Base-by-base conservation (phyloP, 768 basidiomycete genomes). In the Steccherinum ochraceum region DNA sequence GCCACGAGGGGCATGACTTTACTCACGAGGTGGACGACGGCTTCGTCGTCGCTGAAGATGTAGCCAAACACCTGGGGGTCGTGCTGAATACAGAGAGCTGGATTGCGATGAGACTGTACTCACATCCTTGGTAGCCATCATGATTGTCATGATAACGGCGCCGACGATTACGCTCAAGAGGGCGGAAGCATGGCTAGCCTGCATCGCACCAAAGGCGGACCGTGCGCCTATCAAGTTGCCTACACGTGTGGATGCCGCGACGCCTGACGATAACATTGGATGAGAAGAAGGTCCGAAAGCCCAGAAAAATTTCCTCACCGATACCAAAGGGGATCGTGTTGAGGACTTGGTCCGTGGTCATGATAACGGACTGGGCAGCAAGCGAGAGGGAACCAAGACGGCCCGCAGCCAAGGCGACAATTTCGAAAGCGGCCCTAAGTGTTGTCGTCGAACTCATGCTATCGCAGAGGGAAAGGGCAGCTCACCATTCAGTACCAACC, bases 401-500 rank as follows among this genome's bases (percentile, higher is more conserved):
- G 3, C 86, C 88, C 2, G 88, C 88, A 16, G 84, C 83, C 20
- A 90, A 69, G 3, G 88, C 85, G 11, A 89, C 87, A 35, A 89
- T 86, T 61, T 90, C 88, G 56, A 89, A 90, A 0, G 86, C 84
- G 41, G 83, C 83, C 86, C 86, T 87, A 49, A 20, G 52, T 5
- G 19, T 18, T 48, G 25, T 39, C 52, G 41, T 24, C 43, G 23
- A 27, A 12, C 4, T 26, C 12, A 45, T 3, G 12, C 24, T 21
- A 49, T 26, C 35, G 19, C 1, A 23, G 12, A 2, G 13, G 12
- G 20, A 35, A 21, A 35, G 25, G 2, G 24, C 16, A 4, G 52
- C 73, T 49, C 59, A 86, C 86, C 86, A 90, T 70, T 90, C 88
- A 3, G 86, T 86, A 19, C 83, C 84, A 24, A 88, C 78, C 86